Conservation (phyloP, 352 stramenopile species). For the Phytophthora quininea region DNA sequence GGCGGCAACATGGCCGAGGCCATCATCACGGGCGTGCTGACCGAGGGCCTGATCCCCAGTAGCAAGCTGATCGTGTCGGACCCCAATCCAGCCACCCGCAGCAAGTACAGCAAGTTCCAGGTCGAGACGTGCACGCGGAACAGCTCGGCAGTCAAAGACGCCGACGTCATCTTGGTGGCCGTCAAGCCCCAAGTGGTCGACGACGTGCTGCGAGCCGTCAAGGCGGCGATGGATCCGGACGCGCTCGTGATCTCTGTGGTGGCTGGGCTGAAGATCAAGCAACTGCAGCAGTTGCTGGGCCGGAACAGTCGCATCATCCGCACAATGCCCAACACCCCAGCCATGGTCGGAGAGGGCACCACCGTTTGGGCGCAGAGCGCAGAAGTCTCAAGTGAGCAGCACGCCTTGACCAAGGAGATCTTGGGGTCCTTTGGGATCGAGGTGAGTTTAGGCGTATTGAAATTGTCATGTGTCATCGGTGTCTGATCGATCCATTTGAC, state of each 20-base stretch:
- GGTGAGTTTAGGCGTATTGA: conserved; percentile 27
- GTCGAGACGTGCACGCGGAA: conserved; percentile 73
- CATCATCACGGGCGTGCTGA: conserved; percentile 82
- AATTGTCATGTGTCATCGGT: neutral
- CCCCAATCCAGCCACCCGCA: conserved; percentile 66
- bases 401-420: conserved; percentile 83
- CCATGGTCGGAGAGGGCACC: conserved; percentile 94
- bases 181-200: conserved; percentile 96
- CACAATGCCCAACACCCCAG: conserved; percentile 96
- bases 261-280: conserved; percentile 80
- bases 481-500: neutral
- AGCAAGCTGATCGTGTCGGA: conserved; percentile 84
- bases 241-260: conserved; percentile 86
- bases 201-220: conserved; percentile 79
- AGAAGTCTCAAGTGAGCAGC: conserved; percentile 78
- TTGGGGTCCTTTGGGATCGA: conserved; percentile 92
- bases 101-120: conserved; percentile 64
- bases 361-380: conserved; percentile 92
- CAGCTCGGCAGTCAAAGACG: conserved; percentile 62
- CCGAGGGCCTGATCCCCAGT: conserved; percentile 64
- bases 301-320: conserved; percentile 86
- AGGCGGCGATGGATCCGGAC: conserved; percentile 55
- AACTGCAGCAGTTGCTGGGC: conserved; percentile 63
- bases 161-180: conserved; percentile 93
- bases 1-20: conserved; percentile 92